These are phyloP conservation scores for Saccharomycopsis oosterbeekiorum DNA, from an alignment of 805 yeast genomes.

Conservation along the genomic window DNA sequence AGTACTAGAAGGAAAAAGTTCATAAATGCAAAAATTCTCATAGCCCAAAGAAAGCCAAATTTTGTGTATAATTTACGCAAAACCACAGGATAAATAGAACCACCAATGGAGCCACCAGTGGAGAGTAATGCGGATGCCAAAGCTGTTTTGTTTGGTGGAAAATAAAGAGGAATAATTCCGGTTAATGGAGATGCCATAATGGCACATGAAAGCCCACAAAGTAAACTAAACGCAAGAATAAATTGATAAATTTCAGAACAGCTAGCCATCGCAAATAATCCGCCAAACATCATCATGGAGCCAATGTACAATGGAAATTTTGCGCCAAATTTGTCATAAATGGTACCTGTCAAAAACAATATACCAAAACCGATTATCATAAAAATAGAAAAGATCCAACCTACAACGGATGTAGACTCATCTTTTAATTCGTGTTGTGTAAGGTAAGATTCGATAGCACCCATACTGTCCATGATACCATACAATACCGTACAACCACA, in stretches of 20 bases:
- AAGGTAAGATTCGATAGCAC: constrained; percentile 54
- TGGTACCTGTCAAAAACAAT: constrained; percentile 45
- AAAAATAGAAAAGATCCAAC: constrained; percentile 59
- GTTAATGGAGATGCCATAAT: constrained; percentile 47
- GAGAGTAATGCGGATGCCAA: constrained; percentile 39
- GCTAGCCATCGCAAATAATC: constrained; percentile 44
- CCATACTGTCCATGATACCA: constrained; percentile 49
- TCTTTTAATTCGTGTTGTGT: constrained; percentile 42
- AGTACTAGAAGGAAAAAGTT: constrained; percentile 28
- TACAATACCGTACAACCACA: constrained; percentile 44
- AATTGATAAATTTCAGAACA: constrained; percentile 48
- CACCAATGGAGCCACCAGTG: constrained; percentile 47
- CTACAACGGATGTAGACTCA: constrained; percentile 36
- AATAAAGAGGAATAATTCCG: constrained; percentile 58
- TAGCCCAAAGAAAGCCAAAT: constrained; percentile 49
- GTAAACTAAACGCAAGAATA: constrained; percentile 43
- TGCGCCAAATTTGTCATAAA: constrained; percentile 47
- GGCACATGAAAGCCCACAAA: constrained; percentile 49
- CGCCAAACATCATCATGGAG: constrained; percentile 33
- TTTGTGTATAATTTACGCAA: constrained; percentile 35
- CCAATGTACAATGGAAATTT: constrained; percentile 34
- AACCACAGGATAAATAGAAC: constrained; percentile 43
- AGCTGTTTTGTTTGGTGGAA: constrained; percentile 42
- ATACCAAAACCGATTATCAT: constrained; percentile 38
- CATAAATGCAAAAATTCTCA: constrained; percentile 40